Percentiles rank a stretch among this genome's conserved stretches.
These are phyloP conservation scores for Kwoniella sp. DNA, from an alignment of 768 basidiomycete species.

Conservation along the genomic window DNA sequence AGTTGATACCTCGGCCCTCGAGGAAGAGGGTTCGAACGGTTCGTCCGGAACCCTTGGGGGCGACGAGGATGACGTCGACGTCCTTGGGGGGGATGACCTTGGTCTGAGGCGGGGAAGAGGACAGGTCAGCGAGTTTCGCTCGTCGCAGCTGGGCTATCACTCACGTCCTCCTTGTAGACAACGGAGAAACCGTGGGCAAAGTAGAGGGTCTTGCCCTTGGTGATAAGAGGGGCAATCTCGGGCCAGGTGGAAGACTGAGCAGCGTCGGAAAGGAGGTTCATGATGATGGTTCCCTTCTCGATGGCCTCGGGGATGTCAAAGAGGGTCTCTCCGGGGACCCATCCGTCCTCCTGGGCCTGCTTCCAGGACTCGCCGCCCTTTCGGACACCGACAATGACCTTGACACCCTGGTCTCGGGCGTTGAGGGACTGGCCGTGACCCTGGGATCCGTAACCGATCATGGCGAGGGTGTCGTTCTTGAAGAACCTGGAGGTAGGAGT, in stretches of 20 bases:
- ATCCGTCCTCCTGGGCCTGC: constrained; percentile 91
- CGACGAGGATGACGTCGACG: constrained; percentile 98
- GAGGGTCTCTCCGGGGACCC: constrained; percentile 95
- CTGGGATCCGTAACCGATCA: constrained; percentile 94
- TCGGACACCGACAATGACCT: constrained; percentile 97
- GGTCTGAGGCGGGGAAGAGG: constrained; percentile 53
- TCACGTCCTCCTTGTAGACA: constrained; percentile 85
- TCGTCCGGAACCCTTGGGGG: constrained; percentile 96
- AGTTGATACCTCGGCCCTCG: constrained; percentile 78
- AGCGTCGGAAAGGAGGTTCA: constrained; percentile 98
- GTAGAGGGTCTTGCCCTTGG: constrained; percentile 99
- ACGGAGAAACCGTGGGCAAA: constrained; percentile 99
- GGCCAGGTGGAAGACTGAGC: constrained; percentile 98
- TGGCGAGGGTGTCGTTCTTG: constrained; percentile 97
- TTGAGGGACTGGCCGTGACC: constrained; percentile 98
- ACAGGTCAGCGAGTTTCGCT: background rate
- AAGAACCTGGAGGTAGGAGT: constrained; percentile 63
- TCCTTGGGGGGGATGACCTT: constrained; percentile 84
- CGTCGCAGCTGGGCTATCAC: constrained; percentile 5
- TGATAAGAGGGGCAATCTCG: constrained; percentile 83
- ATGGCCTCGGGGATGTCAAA: constrained; percentile 99
- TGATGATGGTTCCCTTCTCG: constrained; percentile 91
- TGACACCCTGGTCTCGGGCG: constrained; percentile 97
- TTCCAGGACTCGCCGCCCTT: constrained; percentile 95
- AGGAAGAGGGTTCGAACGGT: constrained; percentile 99